Conservation (phyloP, 1,284 basidiomycete species). For the Grifola frondosa region DNA sequence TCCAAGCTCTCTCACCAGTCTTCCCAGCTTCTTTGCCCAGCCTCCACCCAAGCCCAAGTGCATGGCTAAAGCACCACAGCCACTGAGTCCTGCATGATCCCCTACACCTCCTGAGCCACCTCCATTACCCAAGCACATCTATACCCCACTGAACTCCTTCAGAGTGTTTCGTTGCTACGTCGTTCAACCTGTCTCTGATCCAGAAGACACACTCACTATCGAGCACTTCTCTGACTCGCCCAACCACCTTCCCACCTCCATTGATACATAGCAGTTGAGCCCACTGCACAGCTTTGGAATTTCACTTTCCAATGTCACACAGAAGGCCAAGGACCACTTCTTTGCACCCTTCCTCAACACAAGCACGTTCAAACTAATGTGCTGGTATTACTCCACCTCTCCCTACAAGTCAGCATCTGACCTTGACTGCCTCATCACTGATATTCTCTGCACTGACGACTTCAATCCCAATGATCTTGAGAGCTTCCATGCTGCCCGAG, state of each 20-base stretch:
- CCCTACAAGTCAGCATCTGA: background rate
- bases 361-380: slow-evolving; percentile 22
- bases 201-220: slow-evolving; percentile 2
- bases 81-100: too few species aligned
- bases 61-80: background rate
- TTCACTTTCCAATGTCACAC: background rate
- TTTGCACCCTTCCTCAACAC: slow-evolving; percentile 27
- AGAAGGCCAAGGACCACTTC: background rate
- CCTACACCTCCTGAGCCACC: background rate
- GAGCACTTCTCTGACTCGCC: slow-evolving; percentile 1
- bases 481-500: slow-evolving; percentile 12
- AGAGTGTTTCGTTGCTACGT: slow-evolving; percentile 9
- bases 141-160: slow-evolving; percentile 8
- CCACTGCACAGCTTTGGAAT: slow-evolving; percentile 2
- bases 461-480: slow-evolving; percentile 21
- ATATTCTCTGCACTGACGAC: slow-evolving; percentile 23
- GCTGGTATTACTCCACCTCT: slow-evolving; percentile 2
- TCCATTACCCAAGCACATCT: background rate
- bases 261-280: background rate
- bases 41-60: background rate
- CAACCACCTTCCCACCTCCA: background rate
- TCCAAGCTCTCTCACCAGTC: slow-evolving; percentile 3
- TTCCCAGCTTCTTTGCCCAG: slow-evolving; percentile 5
- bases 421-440: background rate
- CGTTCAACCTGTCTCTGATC: background rate